A percentile compares a stretch with the other conserved stretches of the same genome.
Evolutionary conservation across 805 yeast genomes (phyloP).

Genomic region (Candida nemodendra): DNA sequence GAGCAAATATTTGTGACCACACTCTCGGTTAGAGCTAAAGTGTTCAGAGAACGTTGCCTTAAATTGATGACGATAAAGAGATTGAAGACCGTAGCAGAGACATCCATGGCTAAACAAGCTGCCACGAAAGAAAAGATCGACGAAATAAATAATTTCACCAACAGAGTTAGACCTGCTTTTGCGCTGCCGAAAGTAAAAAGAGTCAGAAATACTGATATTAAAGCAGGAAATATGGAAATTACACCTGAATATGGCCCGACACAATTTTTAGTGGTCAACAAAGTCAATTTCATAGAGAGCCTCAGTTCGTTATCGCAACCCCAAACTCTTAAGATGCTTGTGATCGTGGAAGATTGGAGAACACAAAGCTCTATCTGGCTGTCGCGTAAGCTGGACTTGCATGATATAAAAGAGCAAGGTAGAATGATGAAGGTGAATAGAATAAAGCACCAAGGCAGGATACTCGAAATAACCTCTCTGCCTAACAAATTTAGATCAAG

Average conservation of each 20-base stretch:
- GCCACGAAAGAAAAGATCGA: conserved; percentile 38
- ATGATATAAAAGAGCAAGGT: conserved; percentile 27
- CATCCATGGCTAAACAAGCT: conserved; percentile 24
- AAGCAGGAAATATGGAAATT: neutral
- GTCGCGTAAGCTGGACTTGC: conserved; percentile 41
- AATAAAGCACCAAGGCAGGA: conserved; percentile 5
- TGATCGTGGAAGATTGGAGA: conserved; percentile 51
- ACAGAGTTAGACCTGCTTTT: conserved; percentile 26
- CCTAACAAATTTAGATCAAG: conserved; percentile 40
- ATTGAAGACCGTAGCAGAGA: conserved; percentile 32
- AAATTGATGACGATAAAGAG: conserved; percentile 32
- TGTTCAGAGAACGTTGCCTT: conserved; percentile 32
- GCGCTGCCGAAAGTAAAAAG: conserved; percentile 15
- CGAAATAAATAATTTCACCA: conserved; percentile 33
- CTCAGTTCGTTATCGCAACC: neutral
- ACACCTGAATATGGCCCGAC: conserved; percentile 8
- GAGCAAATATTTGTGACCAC: conserved; percentile 49
- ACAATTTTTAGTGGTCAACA: conserved; percentile 13
- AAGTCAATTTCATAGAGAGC: neutral
- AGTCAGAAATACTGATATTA: neutral
- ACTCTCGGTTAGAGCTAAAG: conserved; percentile 46
- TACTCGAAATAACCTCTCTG: conserved; percentile 39
- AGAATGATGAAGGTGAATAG: conserved; percentile 9
- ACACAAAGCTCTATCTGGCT: conserved; percentile 47
- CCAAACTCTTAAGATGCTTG: conserved; percentile 33